Conservation (phyloP, 345 rosid genomes). For the Euphorbia peplus region DNA sequence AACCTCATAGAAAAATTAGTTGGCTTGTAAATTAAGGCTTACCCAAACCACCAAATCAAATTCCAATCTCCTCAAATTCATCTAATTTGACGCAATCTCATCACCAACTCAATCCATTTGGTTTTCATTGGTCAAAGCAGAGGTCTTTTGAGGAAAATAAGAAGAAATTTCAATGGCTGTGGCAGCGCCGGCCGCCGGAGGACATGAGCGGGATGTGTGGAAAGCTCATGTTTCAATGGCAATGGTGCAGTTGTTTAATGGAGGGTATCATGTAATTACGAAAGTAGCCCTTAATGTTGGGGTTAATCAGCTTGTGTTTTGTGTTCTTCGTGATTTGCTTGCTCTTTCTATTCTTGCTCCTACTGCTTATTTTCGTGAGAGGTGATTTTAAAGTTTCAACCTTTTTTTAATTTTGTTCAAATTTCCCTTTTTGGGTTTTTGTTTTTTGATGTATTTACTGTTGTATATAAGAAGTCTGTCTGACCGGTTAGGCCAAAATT, state of each 20-base stretch:
- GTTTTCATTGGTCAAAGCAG: not conserved
- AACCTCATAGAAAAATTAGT: not conserved
- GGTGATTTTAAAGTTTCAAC: slow-evolving; percentile 31
- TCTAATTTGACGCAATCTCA: not conserved
- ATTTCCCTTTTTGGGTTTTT: not conserved
- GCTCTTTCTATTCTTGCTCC: slow-evolving; percentile 91
- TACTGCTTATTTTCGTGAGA: slow-evolving; percentile 79
- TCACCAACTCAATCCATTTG: too few relatives aligned
- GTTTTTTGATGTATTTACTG: too few relatives aligned
- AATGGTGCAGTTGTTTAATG: slow-evolving; percentile 76
- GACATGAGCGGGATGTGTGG: slow-evolving; percentile 46
- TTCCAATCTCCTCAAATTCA: not conserved
- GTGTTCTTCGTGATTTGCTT: slow-evolving; percentile 88
- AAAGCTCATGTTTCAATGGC: slow-evolving; percentile 82
- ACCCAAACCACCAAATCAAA: not conserved
- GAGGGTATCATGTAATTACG: slow-evolving; percentile 95
- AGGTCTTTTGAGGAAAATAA: not conserved
- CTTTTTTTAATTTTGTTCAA: not conserved
- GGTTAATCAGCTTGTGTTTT: slow-evolving; percentile 92
- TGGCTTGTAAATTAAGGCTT: not conserved
- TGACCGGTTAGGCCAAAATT: too few relatives aligned
- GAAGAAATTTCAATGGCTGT: slow-evolving; percentile 2
- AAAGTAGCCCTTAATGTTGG: slow-evolving; percentile 95
- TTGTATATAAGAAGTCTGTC: too few relatives aligned
- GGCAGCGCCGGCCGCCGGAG: slow-evolving; percentile 10